Percentiles rank a stretch among this genome's conserved stretches.
Conservation (phyloP, 2,329 filamentous ascomycete genomes). For the Monosporascus sp. region DNA sequence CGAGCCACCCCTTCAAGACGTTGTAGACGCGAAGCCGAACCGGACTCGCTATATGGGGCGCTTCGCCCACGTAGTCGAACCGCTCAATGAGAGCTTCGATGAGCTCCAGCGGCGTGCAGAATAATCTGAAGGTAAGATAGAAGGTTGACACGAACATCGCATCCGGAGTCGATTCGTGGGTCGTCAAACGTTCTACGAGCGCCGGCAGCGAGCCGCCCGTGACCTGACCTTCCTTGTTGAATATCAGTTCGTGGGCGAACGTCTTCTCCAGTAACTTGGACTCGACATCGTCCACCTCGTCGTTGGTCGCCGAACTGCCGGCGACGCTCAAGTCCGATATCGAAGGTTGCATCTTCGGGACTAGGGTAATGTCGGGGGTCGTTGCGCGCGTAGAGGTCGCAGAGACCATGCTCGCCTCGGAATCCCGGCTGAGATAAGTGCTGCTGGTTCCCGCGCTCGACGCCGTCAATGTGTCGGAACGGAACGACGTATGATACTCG, state of each 20-base stretch:
- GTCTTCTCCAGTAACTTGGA: slow-evolving; percentile 85
- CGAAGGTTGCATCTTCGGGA: slow-evolving; percentile 54
- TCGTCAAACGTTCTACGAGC: slow-evolving; percentile 88
- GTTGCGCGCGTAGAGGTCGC: slow-evolving; percentile 82
- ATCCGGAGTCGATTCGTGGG: slow-evolving; percentile 88
- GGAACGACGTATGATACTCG: slow-evolving; percentile 47
- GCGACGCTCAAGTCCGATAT: slow-evolving; percentile 63
- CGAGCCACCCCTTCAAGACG: slow-evolving; percentile 93
- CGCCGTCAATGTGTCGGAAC: slow-evolving; percentile 65
- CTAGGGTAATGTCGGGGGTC: slow-evolving; percentile 64
- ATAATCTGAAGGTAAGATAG: slow-evolving; percentile 91
- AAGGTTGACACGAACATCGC: slow-evolving; percentile 89
- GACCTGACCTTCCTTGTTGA: slow-evolving; percentile 93
- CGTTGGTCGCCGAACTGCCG: slow-evolving; percentile 60
- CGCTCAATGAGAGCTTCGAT: slow-evolving; percentile 80
- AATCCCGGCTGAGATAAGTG: slow-evolving; percentile 75
- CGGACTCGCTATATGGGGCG: slow-evolving; percentile 66
- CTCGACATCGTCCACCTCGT: slow-evolving; percentile 76
- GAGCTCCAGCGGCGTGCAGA: slow-evolving; percentile 74
- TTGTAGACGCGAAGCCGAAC: slow-evolving; percentile 92
- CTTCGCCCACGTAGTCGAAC: slow-evolving; percentile 85
- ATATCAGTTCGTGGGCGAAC: slow-evolving; percentile 83
- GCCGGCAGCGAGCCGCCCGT: slow-evolving; percentile 86
- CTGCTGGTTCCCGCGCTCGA: slow-evolving; percentile 74
- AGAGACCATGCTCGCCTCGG: slow-evolving; percentile 73